These are phyloP conservation scores for Malassezia vespertilionis DNA, from an alignment of 1,284 basidiomycete genomes.

Conservation along the genomic window DNA sequence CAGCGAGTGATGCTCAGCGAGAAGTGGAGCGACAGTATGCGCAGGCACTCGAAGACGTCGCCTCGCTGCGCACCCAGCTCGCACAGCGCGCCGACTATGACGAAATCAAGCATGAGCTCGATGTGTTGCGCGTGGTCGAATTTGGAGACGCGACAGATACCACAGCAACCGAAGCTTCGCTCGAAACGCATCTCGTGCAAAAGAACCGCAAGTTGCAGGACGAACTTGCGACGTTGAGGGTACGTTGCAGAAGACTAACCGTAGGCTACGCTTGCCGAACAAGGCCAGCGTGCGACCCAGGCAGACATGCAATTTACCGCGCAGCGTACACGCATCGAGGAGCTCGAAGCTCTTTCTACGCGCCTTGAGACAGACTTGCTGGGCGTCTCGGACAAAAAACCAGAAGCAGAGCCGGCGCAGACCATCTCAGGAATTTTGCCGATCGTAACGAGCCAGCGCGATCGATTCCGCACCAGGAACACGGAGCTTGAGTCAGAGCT, in stretches of 20 bases:
- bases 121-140: constrained; percentile 33
- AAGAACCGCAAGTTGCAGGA: constrained; percentile 93
- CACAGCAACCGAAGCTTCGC: constrained; percentile 53
- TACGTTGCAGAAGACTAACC: constrained; percentile 51
- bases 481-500: constrained; percentile 92
- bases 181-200: constrained; percentile 76
- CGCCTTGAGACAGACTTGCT: constrained; percentile 74
- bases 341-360: constrained; percentile 69
- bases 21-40: constrained; percentile 58
- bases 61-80: constrained; percentile 55
- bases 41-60: constrained; percentile 59
- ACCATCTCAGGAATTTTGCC: constrained; percentile 20
- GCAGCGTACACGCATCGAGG: constrained; percentile 49
- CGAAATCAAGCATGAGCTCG: constrained; percentile 56
- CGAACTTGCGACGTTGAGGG: constrained; percentile 79
- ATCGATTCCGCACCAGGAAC: constrained; percentile 51
- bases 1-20: constrained; percentile 68
- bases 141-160: constrained; percentile 48
- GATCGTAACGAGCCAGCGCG: constrained; percentile 78
- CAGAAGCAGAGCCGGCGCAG: background rate
- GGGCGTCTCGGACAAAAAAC: background rate
- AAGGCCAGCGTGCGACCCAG: constrained; percentile 53
- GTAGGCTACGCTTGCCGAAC: constrained; percentile 50
- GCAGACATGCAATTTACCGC: background rate
- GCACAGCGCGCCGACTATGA: constrained; percentile 56